Conservation (phyloP, 352 stramenopile genomes). For the Phytophthora sp. region DNA sequence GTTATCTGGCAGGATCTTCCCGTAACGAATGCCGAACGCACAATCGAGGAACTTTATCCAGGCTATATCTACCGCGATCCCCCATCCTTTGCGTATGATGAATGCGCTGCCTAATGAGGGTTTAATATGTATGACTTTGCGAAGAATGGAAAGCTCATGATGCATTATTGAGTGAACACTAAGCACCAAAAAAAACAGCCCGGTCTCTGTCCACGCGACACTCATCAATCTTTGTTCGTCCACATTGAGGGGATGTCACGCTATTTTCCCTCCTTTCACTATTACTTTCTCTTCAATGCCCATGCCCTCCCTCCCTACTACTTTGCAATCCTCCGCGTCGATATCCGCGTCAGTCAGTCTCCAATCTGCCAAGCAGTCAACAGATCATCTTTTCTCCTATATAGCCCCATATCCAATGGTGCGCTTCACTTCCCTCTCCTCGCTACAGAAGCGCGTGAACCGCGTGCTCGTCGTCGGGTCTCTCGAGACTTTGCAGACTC, state of each 20-base stretch:
- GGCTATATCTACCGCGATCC: too few species aligned
- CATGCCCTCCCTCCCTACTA: not conserved
- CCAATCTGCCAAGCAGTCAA: not conserved
- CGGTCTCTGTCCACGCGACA: not conserved
- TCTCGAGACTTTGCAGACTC: constrained; percentile 48
- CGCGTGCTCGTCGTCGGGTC: constrained; percentile 62
- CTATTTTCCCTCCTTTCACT: not conserved
- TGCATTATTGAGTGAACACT: too few species aligned
- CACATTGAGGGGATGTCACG: not conserved
- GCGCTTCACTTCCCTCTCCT: constrained; percentile 34
- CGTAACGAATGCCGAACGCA: too few species aligned
- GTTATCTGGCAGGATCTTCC: too few species aligned
- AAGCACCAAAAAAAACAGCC: not conserved
- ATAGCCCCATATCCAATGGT: constrained; percentile 34
- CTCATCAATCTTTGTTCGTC: constrained; percentile 3
- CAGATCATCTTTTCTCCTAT: not conserved
- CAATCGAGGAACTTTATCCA: too few species aligned
- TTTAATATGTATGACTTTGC: constrained; percentile 1
- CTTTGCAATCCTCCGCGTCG: constrained; percentile 9
- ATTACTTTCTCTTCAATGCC: not conserved
- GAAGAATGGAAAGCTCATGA: too few species aligned
- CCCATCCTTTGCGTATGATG: too few species aligned
- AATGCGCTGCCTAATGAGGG: too few species aligned
- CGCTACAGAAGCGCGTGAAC: constrained; percentile 47
- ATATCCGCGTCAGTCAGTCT: constrained; percentile 6